Evolutionary conservation across 768 basidiomycete species (phyloP).

Genomic region (Lactarius hatsudake): DNA sequence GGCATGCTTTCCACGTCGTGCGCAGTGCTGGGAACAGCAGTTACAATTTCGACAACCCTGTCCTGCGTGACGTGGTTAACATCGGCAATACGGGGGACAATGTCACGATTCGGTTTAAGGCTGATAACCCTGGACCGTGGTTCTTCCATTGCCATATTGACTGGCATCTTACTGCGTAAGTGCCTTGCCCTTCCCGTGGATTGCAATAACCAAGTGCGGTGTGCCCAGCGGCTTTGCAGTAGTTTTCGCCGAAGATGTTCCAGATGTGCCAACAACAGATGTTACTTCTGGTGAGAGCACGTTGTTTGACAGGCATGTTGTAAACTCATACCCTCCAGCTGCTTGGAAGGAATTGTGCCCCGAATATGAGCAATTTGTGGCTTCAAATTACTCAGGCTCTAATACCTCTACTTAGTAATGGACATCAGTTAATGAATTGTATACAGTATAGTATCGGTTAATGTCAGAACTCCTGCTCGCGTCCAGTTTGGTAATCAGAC

Average conservation of each 20-base stretch:
- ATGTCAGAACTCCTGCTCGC: too few species aligned
- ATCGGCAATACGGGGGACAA: constrained; percentile 17
- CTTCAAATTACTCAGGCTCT: background rate
- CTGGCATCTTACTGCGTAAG: constrained; percentile 30
- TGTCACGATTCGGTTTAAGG: constrained; percentile 31
- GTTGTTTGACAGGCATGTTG: background rate
- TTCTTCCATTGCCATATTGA: constrained; percentile 35
- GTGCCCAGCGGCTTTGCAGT: constrained; percentile 7
- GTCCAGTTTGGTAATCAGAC: background rate
- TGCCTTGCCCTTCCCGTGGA: background rate
- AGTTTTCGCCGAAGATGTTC: constrained; percentile 8
- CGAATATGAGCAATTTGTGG: background rate
- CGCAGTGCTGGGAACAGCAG: constrained; percentile 22
- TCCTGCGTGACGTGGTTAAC: constrained; percentile 24
- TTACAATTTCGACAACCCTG: constrained; percentile 27
- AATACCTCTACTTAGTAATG: background rate
- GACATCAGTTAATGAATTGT: too few species aligned
- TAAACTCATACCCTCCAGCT: background rate
- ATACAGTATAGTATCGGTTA: too few species aligned
- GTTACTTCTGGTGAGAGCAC: background rate
- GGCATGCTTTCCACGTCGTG: constrained; percentile 27
- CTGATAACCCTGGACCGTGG: constrained; percentile 34
- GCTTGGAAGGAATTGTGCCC: constrained; percentile 3
- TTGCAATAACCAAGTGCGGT: background rate
- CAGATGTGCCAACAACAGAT: background rate